A percentile compares a stretch with the other conserved stretches of the same genome.
These are phyloP conservation scores for Trichosporon ovoides DNA, from an alignment of 1,284 basidiomycete species.

Conservation along the genomic window DNA sequence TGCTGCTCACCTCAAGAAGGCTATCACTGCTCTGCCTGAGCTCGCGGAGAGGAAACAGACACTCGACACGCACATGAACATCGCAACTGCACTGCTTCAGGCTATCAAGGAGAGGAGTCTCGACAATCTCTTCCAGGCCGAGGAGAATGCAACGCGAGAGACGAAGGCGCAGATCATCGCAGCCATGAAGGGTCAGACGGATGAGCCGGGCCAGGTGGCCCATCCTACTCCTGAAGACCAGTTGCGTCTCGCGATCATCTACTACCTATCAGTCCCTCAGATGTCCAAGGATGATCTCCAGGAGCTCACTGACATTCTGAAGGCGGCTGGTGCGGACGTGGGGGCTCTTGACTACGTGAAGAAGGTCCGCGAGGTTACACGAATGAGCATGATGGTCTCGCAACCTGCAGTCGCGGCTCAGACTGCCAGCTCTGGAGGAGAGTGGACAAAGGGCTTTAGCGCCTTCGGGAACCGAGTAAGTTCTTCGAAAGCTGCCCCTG, in stretches of 20 bases:
- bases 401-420: constrained; percentile 62
- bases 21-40: constrained; percentile 97
- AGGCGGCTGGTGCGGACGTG: constrained; percentile 69
- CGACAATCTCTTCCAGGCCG: constrained; percentile 93
- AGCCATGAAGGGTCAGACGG: constrained; percentile 55
- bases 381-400: constrained; percentile 77
- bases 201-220: constrained; percentile 56
- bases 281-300: constrained; percentile 78
- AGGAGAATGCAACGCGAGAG: constrained; percentile 85
- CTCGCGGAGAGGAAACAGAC: constrained; percentile 93
- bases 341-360: constrained; percentile 89
- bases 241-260: constrained; percentile 86
- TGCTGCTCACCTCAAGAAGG: constrained; percentile 91
- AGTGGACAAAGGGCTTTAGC: constrained; percentile 73
- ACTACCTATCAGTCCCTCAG: constrained; percentile 77
- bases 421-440: constrained; percentile 51
- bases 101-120: constrained; percentile 93
- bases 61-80: constrained; percentile 98
- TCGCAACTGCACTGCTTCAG: constrained; percentile 90
- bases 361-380: constrained; percentile 80
- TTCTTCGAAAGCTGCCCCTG: constrained; percentile 15
- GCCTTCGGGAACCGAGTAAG: constrained; percentile 80
- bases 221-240: constrained; percentile 68
- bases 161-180: constrained; percentile 76
- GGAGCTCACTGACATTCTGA: constrained; percentile 82